Evolutionary conservation across 345 rosid species (phyloP).

Genomic region (Abelmoschus esculentus): DNA sequence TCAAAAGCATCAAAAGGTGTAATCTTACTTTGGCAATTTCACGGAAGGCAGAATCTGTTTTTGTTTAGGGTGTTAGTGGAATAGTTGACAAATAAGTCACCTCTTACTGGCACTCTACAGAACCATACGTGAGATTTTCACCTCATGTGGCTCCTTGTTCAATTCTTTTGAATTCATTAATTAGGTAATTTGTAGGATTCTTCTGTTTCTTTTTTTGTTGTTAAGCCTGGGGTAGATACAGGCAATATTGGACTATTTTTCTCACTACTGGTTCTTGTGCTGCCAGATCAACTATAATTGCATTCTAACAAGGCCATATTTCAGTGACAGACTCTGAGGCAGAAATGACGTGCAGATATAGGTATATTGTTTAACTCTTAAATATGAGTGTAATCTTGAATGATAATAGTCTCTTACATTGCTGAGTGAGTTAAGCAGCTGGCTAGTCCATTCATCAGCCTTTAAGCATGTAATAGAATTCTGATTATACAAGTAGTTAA

Average conservation of each 20-base stretch:
- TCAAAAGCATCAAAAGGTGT: conserved; percentile 3
- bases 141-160: too few species aligned
- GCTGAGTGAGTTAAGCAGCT: neutral
- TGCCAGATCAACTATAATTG: conserved; percentile 3
- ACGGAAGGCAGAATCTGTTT: too few species aligned
- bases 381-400: neutral
- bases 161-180: too few species aligned
- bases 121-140: too few species aligned
- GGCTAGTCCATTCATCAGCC: neutral
- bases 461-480: neutral
- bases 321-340: neutral
- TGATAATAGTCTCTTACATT: neutral
- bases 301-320: neutral
- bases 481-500: neutral
- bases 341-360: conserved; percentile 8
- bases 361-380: neutral
- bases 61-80: too few species aligned
- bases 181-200: neutral
- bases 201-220: neutral
- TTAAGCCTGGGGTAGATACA: neutral
- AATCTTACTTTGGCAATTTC: too few species aligned
- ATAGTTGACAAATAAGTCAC: too few species aligned
- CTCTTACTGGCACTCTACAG: too few species aligned
- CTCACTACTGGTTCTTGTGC: neutral
- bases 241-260: neutral